phyloP scores from a whole-genome alignment of 1,284 basidiomycete species.

The Somion occarium region DNA sequence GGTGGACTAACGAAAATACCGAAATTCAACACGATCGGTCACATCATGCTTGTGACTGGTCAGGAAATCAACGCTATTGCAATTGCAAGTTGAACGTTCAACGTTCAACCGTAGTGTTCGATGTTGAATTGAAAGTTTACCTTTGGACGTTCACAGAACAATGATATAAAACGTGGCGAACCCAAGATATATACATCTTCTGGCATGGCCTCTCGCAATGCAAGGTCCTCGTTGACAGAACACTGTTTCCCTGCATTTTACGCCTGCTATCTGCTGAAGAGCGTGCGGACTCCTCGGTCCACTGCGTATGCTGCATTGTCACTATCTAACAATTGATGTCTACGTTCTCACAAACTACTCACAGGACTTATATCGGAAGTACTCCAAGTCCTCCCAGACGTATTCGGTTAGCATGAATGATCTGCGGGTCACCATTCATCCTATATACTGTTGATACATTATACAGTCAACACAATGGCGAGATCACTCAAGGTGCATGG shows the following conservation, averaged over 20 bases:
- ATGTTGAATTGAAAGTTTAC: too few relatives aligned
- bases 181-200: too few relatives aligned
- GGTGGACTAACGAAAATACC: too few relatives aligned
- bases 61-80: too few relatives aligned
- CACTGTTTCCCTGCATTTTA: constrained; percentile 79
- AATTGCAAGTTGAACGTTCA: too few relatives aligned
- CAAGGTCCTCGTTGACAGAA: constrained; percentile 37
- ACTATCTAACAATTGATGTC: not conserved
- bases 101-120: too few relatives aligned
- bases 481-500: constrained; percentile 69
- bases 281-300: constrained; percentile 48
- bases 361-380: constrained; percentile 75
- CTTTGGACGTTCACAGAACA: too few relatives aligned
- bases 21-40: too few relatives aligned
- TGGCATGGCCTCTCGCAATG: constrained; percentile 10
- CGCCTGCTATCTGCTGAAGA: constrained; percentile 84
- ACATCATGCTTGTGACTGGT: too few relatives aligned
- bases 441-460: not conserved
- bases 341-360: not conserved
- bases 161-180: too few relatives aligned
- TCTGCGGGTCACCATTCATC: not conserved
- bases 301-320: constrained; percentile 57
- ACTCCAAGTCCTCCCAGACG: constrained; percentile 78
- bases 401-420: constrained; percentile 40
- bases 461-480: constrained; percentile 79